Evolutionary conservation across 1,284 basidiomycete species (phyloP).

Genomic region (Pseudozyma flocculosa): DNA sequence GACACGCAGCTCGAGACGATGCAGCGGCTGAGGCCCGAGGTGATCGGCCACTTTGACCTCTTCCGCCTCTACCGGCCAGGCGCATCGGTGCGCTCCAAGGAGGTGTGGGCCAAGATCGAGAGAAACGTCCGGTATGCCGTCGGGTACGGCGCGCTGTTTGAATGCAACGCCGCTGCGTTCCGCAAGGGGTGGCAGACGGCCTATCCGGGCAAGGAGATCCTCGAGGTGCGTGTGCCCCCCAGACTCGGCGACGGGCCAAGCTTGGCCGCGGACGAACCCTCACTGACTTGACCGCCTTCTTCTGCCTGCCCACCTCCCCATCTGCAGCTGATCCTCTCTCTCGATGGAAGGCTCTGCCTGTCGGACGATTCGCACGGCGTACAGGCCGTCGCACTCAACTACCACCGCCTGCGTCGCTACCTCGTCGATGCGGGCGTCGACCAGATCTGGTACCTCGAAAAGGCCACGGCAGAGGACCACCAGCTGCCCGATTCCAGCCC

Average conservation of each 20-base stretch:
- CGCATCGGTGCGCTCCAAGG: constrained; percentile 3
- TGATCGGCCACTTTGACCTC: constrained; percentile 86
- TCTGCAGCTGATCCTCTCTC: constrained; percentile 68
- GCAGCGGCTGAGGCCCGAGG: constrained; percentile 72
- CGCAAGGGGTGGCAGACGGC: constrained; percentile 82
- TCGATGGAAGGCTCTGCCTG: constrained; percentile 74
- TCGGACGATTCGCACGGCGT: constrained; percentile 97
- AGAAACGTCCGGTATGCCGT: constrained; percentile 76
- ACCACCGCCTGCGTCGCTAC: constrained; percentile 70
- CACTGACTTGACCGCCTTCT: too few species aligned
- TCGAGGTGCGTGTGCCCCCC: constrained; percentile 63
- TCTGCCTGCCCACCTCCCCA: too few species aligned
- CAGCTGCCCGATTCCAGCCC: too few species aligned
- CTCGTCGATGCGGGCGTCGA: constrained; percentile 66
- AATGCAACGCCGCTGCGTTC: constrained; percentile 88
- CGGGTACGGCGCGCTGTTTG: constrained; percentile 86
- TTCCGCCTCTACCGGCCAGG: constrained; percentile 43
- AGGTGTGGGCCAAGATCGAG: constrained; percentile 66
- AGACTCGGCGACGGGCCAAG: too few species aligned
- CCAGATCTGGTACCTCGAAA: constrained; percentile 70
- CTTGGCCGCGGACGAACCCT: too few species aligned
- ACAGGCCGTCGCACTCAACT: constrained; percentile 83
- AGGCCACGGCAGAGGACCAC: constrained; percentile 1
- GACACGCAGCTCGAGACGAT: constrained; percentile 49
- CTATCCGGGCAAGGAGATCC: constrained; percentile 78